Evolutionary conservation across 495 filamentous ascomycete genomes (phyloP), one percentile per base, ranked within the genome.

Genomic region (Monascus purpureus): DNA sequence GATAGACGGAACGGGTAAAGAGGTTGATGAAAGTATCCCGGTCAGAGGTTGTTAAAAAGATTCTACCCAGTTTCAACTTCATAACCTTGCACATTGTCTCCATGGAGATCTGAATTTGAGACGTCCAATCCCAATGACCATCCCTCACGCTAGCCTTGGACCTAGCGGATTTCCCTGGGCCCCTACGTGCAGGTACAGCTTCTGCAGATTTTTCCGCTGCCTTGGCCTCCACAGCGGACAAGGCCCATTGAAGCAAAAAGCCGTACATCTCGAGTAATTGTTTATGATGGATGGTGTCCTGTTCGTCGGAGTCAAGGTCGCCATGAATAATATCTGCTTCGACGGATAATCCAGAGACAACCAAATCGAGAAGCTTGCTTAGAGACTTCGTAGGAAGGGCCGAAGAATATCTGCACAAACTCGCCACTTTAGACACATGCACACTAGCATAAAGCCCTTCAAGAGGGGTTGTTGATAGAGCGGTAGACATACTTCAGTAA

Each of bases 21-120:
- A 99, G 64, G 27, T 77, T 76, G 32, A 99, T 75, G 41, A 99
- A 94, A 6, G 83, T 95, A 51, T 96, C 86, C 35, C 88, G 69
- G 51, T 96, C 92, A n/a, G 86, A 90, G 0, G 92, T 95, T 0
- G 92, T 96, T 38, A 93, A 46, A 51, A 99, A 96, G 16, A 99
- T 82, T 49, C 80, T 86, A 37, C 75, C 71, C 14, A 99, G 67
- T 53, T 93, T 94, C 46, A 96, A 58, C 57, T 87, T 88, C 58
- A 96, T 67, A 20, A 93, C 82, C 49, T 93, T 96, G 61, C 81
- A 90, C 86, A 96, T 96, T 9, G 73, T 77, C 49, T 92, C 83
- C 38, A 99, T 67, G 2, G 90, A 85, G 5, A 69, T 78, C 49
- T 93, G 81, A 12, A 99, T 64, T 49, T 96, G 92, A 0, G 73